Evolutionary conservation across 2,329 filamentous ascomycete genomes (phyloP), one percentile per base, ranked within the genome.

Genomic region (Juglanconis sp.): DNA sequence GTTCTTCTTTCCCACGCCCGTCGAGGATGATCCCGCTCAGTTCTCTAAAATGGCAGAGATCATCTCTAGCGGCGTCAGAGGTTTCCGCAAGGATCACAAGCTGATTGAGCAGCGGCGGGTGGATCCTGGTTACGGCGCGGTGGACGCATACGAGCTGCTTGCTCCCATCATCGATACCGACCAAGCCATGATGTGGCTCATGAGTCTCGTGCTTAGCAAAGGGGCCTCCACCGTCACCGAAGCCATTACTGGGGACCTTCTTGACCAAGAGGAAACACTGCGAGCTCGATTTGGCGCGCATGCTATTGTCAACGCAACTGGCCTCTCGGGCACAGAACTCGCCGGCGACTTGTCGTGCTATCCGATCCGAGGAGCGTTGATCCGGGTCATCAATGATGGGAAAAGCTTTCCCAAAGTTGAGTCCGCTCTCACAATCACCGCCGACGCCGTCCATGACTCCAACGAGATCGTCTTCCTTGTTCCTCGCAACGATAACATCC

Each of bases 111-210:
- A 77, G 53, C 65, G 70, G 13, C 62, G 69, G 11, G 63, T 77
- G 31, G 66, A 74, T 61, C 67, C 66, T 7, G 59, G 61, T 1
- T 73, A 76, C 57, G 72, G 73, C 8, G 72, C 70, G 11, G 71
- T 75, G 4, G 75, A 80, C 54, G 78, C 77, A 5, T 80, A 79
- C 63, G 74, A 79, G 62, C 66, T 76, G 53, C 67, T 76, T 50
- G 73, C 77, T 1, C 78, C 77, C 1, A 69, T 79, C 56, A 79
- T 81, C 60, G 77, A 80, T 64, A 79, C 77, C 0, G 77, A 80
- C 63, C 64, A 70, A 46, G 72, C 72, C 35, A 80, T 79, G 76
- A 63, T 65, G 30, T 79, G 72, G 68, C 67, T 79, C 53, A 76
- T 71, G 63, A 66, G 68, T 38, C 71, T 79, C 1, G 74, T 80